Evolutionary conservation across 176 grass and related monocot genomes (phyloP).

Genomic region (Calamus simplicifolius): DNA sequence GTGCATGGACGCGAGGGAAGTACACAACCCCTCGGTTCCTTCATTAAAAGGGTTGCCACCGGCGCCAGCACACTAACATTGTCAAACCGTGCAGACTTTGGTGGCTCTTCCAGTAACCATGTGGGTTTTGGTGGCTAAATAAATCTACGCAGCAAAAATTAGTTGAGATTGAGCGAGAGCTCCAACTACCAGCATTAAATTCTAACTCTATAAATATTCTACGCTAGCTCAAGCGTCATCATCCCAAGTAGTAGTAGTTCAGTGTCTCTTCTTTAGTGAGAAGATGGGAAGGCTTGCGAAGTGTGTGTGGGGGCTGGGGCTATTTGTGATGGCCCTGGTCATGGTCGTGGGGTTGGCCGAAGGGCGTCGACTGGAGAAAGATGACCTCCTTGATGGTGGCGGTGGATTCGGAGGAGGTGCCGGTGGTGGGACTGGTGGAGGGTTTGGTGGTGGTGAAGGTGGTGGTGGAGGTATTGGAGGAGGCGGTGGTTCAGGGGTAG

Average conservation of each 20-base stretch:
- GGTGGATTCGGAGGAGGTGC: no score
- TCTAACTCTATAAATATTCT: constrained; percentile 44
- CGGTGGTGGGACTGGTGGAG: background rate
- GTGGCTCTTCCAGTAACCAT: no score
- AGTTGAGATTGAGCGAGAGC: background rate
- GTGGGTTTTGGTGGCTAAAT: no score
- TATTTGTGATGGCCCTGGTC: constrained; percentile 27
- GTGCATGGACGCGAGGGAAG: no score
- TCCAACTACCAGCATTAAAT: constrained; percentile 57
- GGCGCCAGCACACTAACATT: background rate
- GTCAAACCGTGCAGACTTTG: no score
- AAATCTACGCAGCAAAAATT: no score
- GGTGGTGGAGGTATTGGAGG: constrained; percentile 6
- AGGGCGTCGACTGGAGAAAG: constrained; percentile 43
- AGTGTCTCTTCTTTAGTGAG: background rate
- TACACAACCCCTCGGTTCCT: no score
- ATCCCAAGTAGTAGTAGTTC: constrained; percentile 18
- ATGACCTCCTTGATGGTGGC: constrained; percentile 31
- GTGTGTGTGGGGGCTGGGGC: constrained; percentile 8
- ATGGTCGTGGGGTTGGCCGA: constrained; percentile 32
- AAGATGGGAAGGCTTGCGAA: constrained; percentile 30
- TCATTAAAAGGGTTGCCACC: background rate
- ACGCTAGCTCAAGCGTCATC: constrained; percentile 15
- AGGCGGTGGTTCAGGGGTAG: background rate
- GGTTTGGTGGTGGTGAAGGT: background rate